These are phyloP conservation scores for Gossypium davidsonii DNA, from an alignment of 441 rosid genomes.

Conservation along the genomic window DNA sequence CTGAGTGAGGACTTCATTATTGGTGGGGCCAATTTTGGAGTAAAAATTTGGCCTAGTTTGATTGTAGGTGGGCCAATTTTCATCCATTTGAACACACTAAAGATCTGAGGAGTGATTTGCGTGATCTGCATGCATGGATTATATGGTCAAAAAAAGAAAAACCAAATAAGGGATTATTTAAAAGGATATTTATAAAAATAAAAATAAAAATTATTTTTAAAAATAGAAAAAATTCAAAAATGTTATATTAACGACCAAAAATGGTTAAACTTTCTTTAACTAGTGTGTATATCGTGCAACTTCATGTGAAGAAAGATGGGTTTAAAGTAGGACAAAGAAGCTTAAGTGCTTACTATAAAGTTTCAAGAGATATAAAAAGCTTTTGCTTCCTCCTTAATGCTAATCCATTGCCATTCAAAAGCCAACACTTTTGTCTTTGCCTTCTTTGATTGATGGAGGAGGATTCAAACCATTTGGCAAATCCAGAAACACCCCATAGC, in stretches of 20 bases:
- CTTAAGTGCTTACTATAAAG: background rate
- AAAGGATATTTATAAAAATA: too few species aligned
- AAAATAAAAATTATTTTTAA: too few species aligned
- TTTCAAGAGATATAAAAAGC: background rate
- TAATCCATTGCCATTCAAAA: slow-evolving; percentile 3
- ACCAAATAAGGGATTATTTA: too few species aligned
- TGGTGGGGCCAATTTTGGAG: background rate
- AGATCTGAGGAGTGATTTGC: background rate
- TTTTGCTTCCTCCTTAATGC: background rate
- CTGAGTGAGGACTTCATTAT: background rate
- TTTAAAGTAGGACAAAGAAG: background rate
- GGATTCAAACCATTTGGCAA: slow-evolving; percentile 28
- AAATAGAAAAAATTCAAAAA: background rate
- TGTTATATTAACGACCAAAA: background rate
- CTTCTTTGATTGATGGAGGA: slow-evolving; percentile 38
- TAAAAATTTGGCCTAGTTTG: background rate
- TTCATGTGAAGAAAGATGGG: background rate
- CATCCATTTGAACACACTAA: background rate
- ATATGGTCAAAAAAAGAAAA: too few species aligned
- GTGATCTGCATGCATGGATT: background rate
- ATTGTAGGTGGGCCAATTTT: background rate
- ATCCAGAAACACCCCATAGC: slow-evolving; percentile 19
- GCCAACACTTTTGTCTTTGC: slow-evolving; percentile 6
- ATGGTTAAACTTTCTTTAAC: background rate
- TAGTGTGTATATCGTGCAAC: background rate